phyloP scores from a whole-genome alignment of 2,329 filamentous ascomycete species.

The Xylaria sp. region DNA sequence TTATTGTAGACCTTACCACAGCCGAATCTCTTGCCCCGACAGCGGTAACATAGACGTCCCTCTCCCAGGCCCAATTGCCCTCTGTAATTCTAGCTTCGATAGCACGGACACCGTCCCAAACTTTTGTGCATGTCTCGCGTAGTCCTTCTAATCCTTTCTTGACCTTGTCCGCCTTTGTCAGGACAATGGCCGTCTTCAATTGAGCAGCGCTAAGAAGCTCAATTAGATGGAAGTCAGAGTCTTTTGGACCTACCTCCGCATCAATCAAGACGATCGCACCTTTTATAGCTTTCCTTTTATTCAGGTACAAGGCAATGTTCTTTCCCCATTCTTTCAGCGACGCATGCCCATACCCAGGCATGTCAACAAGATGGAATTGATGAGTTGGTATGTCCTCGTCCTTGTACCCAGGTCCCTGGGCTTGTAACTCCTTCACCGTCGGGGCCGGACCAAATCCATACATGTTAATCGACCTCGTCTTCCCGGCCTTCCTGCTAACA shows the following conservation, averaged over 20 bases:
- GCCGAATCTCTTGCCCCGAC: conserved; percentile 43
- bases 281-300: conserved; percentile 57
- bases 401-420: conserved; percentile 37
- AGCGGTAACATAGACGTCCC: conserved; percentile 48
- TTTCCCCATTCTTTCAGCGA: conserved; percentile 62
- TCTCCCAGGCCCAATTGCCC: conserved; percentile 46
- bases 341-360: conserved; percentile 61
- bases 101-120: conserved; percentile 43
- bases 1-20: conserved; percentile 40
- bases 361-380: conserved; percentile 62
- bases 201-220: conserved; percentile 57
- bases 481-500: conserved; percentile 62
- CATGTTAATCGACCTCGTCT: conserved; percentile 65
- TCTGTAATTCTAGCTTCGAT: conserved; percentile 38
- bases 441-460: conserved; percentile 62
- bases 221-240: conserved; percentile 60
- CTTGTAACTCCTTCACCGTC: conserved; percentile 42
- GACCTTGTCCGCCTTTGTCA: conserved; percentile 68
- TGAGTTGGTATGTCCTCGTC: conserved; percentile 56
- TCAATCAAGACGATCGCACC: conserved; percentile 66
- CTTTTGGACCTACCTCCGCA: conserved; percentile 62
- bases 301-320: conserved; percentile 63
- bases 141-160: conserved; percentile 45
- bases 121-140: conserved; percentile 42
- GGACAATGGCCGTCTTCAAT: conserved; percentile 59